Percentiles rank a stretch among this genome's conserved stretches.
Conservation (phyloP, 2,329 filamentous ascomycete genomes). For the Beauveria varroae region DNA sequence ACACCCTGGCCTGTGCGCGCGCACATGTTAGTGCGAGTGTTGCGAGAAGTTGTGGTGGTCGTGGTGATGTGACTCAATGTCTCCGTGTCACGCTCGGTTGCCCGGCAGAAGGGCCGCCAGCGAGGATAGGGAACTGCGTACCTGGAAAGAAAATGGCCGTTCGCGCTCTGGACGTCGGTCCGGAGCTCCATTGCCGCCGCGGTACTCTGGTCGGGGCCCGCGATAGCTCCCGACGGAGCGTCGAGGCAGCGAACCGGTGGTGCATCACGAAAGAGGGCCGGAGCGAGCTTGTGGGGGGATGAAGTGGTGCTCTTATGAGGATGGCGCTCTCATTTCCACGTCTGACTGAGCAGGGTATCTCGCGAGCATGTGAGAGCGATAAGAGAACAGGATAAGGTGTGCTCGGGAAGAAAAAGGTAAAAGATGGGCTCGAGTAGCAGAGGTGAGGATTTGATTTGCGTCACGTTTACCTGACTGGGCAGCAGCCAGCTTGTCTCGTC, state of each 20-base stretch:
- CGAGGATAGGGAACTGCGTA: slow-evolving; percentile 18
- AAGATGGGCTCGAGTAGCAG: background rate
- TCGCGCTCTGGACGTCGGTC: slow-evolving; percentile 30
- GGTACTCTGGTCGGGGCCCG: slow-evolving; percentile 6
- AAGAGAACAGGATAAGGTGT: background rate
- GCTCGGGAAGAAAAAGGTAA: background rate
- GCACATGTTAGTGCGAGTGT: background rate
- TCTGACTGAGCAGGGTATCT: background rate
- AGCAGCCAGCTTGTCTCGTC: background rate
- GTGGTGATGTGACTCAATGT: background rate
- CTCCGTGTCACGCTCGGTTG: background rate
- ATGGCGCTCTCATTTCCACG: slow-evolving; percentile 8
- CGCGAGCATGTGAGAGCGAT: slow-evolving; percentile 5
- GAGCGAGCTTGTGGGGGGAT: background rate
- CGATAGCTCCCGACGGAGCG: slow-evolving; percentile 21
- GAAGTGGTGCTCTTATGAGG: slow-evolving; percentile 2
- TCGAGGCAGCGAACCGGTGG: slow-evolving; percentile 20
- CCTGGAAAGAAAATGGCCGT: slow-evolving; percentile 57
- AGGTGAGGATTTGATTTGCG: background rate
- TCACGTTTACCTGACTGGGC: background rate
- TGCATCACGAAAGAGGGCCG: slow-evolving; percentile 3
- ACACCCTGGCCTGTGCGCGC: slow-evolving; percentile 66
- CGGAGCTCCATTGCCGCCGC: slow-evolving; percentile 24
- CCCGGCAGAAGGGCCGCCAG: background rate
- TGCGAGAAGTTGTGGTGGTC: too few species aligned